Conservation (phyloP, 192 early-diverging fungal genomes). For the Podila clonocystis region DNA sequence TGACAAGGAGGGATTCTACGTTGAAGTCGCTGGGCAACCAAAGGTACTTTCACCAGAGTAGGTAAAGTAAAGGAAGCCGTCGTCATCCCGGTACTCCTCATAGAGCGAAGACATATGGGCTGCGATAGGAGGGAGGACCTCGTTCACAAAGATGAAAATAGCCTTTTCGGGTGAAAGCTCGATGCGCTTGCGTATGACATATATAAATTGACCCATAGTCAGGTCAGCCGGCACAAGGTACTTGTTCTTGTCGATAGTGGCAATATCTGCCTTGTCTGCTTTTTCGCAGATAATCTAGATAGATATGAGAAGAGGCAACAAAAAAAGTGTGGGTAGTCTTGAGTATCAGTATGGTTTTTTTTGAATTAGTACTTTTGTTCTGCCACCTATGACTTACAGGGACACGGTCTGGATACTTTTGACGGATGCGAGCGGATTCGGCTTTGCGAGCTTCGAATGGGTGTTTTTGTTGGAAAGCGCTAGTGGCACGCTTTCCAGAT, state of each 20-base stretch:
- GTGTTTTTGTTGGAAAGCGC: slow-evolving; percentile 96
- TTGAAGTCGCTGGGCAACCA: slow-evolving; percentile 45
- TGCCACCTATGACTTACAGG: slow-evolving; percentile 57
- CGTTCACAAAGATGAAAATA: slow-evolving; percentile 99
- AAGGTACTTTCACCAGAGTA: slow-evolving; percentile 93
- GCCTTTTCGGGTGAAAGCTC: slow-evolving; percentile 97
- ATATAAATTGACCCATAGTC: slow-evolving; percentile 98
- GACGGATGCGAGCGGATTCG: slow-evolving; percentile 94
- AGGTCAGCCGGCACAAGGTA: slow-evolving; percentile 97
- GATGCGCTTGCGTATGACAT: slow-evolving; percentile 96
- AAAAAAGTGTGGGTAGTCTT: not conserved
- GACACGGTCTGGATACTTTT: slow-evolving; percentile 95
- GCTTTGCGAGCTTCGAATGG: slow-evolving; percentile 95
- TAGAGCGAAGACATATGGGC: slow-evolving; percentile 94
- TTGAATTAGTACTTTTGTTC: not conserved
- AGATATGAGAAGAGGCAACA: not conserved
- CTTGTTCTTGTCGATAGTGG: slow-evolving; percentile 98
- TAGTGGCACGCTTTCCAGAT: too few relatives aligned
- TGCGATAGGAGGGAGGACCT: slow-evolving; percentile 92
- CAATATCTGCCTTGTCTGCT: slow-evolving; percentile 97
- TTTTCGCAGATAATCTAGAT: slow-evolving; percentile 87
- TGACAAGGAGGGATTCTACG: too few relatives aligned
- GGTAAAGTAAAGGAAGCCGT: slow-evolving; percentile 97
- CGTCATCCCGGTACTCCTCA: slow-evolving; percentile 97
- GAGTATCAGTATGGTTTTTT: too few relatives aligned